Evolutionary conservation across 352 stramenopile species (phyloP).

Genomic region (Phytophthora pisi): DNA sequence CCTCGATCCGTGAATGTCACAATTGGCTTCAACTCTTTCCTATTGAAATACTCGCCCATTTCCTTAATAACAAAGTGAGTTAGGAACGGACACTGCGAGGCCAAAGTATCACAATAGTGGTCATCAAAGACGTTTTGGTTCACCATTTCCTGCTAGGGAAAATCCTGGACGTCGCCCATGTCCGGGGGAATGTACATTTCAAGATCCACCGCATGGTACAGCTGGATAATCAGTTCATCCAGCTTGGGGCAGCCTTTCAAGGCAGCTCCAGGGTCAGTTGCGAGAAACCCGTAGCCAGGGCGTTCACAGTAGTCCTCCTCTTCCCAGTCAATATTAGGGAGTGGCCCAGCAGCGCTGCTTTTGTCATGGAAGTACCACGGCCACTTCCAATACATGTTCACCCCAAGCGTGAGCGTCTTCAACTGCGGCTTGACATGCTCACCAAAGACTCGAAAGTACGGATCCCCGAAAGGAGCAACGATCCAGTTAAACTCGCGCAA

Average conservation of each 20-base stretch:
- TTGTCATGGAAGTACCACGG: slow-evolving; percentile 31
- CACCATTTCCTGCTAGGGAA: slow-evolving; percentile 30
- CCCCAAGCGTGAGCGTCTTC: slow-evolving; percentile 30
- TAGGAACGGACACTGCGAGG: slow-evolving; percentile 26
- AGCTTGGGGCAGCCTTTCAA: slow-evolving; percentile 39
- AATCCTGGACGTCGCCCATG: slow-evolving; percentile 16
- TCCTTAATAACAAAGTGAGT: slow-evolving; percentile 32
- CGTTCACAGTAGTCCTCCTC: slow-evolving; percentile 4
- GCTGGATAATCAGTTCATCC: slow-evolving; percentile 24
- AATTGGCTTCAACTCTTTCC: slow-evolving; percentile 29
- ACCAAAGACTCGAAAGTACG: slow-evolving; percentile 44
- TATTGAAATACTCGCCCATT: slow-evolving; percentile 37
- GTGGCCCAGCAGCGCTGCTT: slow-evolving; percentile 2
- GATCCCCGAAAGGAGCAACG: slow-evolving; percentile 35
- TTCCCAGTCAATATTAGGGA: slow-evolving; percentile 10
- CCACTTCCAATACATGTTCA: slow-evolving; percentile 50
- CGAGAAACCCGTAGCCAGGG: slow-evolving; percentile 22
- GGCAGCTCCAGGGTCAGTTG: slow-evolving; percentile 23
- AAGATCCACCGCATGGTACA: slow-evolving; percentile 37
- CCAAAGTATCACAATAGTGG: slow-evolving; percentile 30
- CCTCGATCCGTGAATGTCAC: slow-evolving; percentile 37
- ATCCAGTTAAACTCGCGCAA: slow-evolving; percentile 44
- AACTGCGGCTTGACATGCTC: slow-evolving; percentile 36
- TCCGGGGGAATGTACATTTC: slow-evolving; percentile 2
- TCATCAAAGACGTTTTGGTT: slow-evolving; percentile 40